phyloP scores from a whole-genome alignment of 2,329 filamentous ascomycete species.

The Ophiocordyceps camponoti-leonardi region DNA sequence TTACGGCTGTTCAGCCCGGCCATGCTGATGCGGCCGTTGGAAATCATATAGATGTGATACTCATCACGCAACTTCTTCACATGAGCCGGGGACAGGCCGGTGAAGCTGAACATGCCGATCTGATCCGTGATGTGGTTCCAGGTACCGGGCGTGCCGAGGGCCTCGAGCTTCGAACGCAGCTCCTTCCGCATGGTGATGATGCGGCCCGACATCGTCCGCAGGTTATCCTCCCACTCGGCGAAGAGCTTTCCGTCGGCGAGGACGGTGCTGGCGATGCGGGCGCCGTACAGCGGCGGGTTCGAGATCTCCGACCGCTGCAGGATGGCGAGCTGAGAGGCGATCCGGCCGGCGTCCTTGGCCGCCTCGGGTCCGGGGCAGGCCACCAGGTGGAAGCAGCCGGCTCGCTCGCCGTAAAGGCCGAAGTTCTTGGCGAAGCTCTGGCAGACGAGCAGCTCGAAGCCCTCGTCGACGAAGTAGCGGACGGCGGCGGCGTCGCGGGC shows the following conservation, averaged over 20 bases:
- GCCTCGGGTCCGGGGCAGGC: constrained; percentile 56
- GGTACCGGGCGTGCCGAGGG: constrained; percentile 66
- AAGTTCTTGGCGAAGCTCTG: constrained; percentile 98
- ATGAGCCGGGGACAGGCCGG: constrained; percentile 58
- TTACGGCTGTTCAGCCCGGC: constrained; percentile 89
- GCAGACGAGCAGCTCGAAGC: constrained; percentile 73
- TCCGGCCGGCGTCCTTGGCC: constrained; percentile 38
- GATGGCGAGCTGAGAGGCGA: constrained; percentile 80
- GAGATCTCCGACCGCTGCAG: constrained; percentile 95
- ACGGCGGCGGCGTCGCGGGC: constrained; percentile 78
- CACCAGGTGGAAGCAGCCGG: constrained; percentile 90
- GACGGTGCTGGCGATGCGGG: constrained; percentile 68
- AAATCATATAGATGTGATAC: constrained; percentile 78
- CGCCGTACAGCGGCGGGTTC: constrained; percentile 89
- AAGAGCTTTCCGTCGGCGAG: constrained; percentile 74
- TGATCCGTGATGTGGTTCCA: constrained; percentile 98
- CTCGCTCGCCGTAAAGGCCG: constrained; percentile 89
- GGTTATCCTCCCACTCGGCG: constrained; percentile 79
- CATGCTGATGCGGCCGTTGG: constrained; percentile 97
- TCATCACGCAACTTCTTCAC: constrained; percentile 53
- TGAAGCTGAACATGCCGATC: constrained; percentile 99
- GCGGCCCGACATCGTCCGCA: constrained; percentile 84
- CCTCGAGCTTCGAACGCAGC: constrained; percentile 65
- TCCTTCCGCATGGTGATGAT: constrained; percentile 83
- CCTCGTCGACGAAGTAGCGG: constrained; percentile 82